A percentile compares a stretch with the other conserved stretches of the same genome.
phyloP scores from a whole-genome alignment of 441 rosid species.

The Rhodomyrtus psidioides region DNA sequence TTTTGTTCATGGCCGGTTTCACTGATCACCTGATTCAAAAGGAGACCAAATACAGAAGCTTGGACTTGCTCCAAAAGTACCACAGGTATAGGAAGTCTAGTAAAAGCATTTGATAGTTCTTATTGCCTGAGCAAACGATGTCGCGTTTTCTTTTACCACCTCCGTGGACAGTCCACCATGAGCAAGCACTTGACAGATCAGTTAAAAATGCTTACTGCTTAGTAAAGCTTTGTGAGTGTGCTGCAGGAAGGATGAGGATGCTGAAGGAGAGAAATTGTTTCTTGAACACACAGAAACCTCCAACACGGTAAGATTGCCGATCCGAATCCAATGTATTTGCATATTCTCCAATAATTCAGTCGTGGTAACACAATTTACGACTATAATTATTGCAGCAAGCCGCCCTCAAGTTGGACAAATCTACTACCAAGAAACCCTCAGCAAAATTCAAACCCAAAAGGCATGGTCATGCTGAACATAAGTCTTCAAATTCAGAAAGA shows the following conservation, averaged over 20 bases:
- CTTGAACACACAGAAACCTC: conserved; percentile 14
- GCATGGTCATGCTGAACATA: conserved; percentile 14
- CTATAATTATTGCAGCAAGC: conserved; percentile 13
- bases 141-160: neutral
- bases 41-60: conserved; percentile 46
- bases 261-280: conserved; percentile 41
- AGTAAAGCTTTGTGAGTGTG: neutral
- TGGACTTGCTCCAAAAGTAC: conserved; percentile 51
- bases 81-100: conserved; percentile 28
- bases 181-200: neutral
- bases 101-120: neutral
- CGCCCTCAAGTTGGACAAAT: conserved; percentile 10
- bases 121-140: neutral
- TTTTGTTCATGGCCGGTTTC: conserved; percentile 58
- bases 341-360: neutral
- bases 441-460: conserved; percentile 26
- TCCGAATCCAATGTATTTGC: neutral
- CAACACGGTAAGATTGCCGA: conserved; percentile 19
- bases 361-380: neutral
- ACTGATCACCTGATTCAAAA: conserved; percentile 39
- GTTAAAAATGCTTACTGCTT: neutral
- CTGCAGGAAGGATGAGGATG: conserved; percentile 45
- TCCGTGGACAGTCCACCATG: neutral
- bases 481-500: conserved; percentile 11
- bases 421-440: conserved; percentile 13